Conservation (phyloP, 1,284 basidiomycete species). For the Ceratobasidium sp. region DNA sequence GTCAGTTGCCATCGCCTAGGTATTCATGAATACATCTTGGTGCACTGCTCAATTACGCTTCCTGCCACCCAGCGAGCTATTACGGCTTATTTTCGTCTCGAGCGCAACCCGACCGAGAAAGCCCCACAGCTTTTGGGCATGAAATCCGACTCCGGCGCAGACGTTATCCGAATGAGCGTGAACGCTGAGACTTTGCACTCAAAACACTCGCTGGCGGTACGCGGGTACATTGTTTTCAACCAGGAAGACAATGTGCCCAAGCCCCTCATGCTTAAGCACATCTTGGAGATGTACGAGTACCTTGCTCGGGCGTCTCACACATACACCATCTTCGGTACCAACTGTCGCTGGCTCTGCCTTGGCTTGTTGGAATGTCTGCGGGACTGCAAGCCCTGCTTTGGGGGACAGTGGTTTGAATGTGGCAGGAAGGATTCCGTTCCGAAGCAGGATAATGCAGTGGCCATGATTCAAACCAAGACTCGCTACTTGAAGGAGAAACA, state of each 20-base stretch:
- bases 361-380: constrained; percentile 28
- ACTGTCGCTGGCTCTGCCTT: constrained; percentile 41
- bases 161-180: constrained; percentile 11
- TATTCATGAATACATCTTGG: constrained; percentile 29
- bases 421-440: neutral
- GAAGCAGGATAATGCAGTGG: neutral
- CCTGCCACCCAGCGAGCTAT: neutral
- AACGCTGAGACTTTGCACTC: neutral
- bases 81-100: constrained; percentile 22
- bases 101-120: constrained; percentile 13
- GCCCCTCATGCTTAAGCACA: constrained; percentile 1
- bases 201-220: neutral
- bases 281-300: constrained; percentile 26
- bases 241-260: neutral
- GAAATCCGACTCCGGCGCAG: neutral
- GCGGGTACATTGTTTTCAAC: constrained; percentile 16
- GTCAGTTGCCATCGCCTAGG: constrained; percentile 20
- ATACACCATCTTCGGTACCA: constrained; percentile 13
- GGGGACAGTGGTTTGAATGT: constrained; percentile 13
- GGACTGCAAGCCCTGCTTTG: constrained; percentile 26
- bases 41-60: constrained; percentile 18
- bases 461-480: neutral
- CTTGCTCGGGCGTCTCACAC: neutral
- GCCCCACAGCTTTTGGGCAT: neutral
- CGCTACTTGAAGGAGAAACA: constrained; percentile 17